Conservation (phyloP, 805 yeast species). For the Sungouiozyma intestinalis region DNA sequence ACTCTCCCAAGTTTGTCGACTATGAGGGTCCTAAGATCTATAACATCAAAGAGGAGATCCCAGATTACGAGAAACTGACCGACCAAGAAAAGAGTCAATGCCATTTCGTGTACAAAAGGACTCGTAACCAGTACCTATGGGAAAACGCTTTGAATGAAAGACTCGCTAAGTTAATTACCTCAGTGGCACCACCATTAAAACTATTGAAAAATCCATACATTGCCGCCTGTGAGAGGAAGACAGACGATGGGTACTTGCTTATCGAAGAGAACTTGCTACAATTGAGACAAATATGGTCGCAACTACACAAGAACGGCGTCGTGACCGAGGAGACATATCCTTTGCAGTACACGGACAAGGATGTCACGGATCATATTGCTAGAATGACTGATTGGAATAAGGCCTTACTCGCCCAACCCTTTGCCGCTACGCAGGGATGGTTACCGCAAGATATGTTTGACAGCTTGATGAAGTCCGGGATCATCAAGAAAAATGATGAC, state of each 20-base stretch:
- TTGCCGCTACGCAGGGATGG: constrained; percentile 90
- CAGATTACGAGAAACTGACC: constrained; percentile 52
- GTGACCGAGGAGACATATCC: constrained; percentile 48
- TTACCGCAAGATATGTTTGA: constrained; percentile 89
- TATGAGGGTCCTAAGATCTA: constrained; percentile 85
- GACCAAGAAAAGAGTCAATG: constrained; percentile 72
- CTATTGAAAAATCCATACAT: constrained; percentile 54
- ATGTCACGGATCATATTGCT: constrained; percentile 45
- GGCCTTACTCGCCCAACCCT: constrained; percentile 61
- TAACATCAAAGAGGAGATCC: constrained; percentile 63
- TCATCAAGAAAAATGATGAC: constrained; percentile 49
- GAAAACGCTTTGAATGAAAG: constrained; percentile 62
- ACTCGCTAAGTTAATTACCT: constrained; percentile 58
- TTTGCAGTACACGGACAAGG: constrained; percentile 45
- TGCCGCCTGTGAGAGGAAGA: constrained; percentile 48
- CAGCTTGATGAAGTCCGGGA: constrained; percentile 54
- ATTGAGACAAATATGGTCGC: constrained; percentile 58
- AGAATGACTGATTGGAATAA: constrained; percentile 59
- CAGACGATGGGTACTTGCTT: constrained; percentile 47
- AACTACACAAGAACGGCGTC: constrained; percentile 47
- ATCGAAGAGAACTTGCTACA: constrained; percentile 60
- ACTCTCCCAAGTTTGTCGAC: constrained; percentile 73
- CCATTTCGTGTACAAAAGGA: constrained; percentile 76
- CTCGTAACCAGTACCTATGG: constrained; percentile 87
- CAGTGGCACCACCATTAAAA: constrained; percentile 78